These are phyloP conservation scores for Claviceps fusiformis DNA, from an alignment of 2,329 filamentous ascomycete genomes.

Conservation along the genomic window DNA sequence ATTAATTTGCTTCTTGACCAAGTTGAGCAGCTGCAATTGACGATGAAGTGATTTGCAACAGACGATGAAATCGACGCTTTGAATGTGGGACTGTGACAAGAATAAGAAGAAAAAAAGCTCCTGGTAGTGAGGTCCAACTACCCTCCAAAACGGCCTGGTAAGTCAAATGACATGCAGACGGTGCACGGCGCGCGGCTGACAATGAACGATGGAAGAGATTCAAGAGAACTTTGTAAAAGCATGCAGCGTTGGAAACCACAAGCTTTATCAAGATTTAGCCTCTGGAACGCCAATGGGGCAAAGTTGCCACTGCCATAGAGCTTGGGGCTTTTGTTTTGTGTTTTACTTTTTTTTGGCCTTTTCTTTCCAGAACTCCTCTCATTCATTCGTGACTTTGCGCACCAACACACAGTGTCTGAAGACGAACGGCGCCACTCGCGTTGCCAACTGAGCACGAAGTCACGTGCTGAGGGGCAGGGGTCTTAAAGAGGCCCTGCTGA, in stretches of 20 bases:
- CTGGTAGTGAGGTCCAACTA: too few species aligned
- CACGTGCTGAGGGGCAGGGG: constrained; percentile 13
- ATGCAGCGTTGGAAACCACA: not conserved
- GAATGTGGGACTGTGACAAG: too few species aligned
- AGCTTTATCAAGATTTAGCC: not conserved
- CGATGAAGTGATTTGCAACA: not conserved
- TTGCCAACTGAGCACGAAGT: constrained; percentile 20
- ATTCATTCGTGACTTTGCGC: constrained; percentile 6
- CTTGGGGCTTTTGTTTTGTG: constrained; percentile 8
- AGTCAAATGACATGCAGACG: too few species aligned
- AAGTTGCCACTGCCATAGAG: constrained; percentile 14
- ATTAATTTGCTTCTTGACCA: not conserved
- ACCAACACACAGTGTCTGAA: constrained; percentile 19
- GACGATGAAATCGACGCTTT: not conserved
- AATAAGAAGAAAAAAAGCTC: too few species aligned
- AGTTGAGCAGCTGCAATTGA: not conserved
- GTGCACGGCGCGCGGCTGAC: too few species aligned
- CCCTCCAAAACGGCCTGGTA: too few species aligned
- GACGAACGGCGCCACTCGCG: constrained; percentile 7
- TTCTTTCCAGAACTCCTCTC: not conserved
- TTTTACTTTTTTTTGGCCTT: not conserved
- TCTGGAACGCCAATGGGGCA: constrained; percentile 3
- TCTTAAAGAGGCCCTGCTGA: constrained; percentile 6
- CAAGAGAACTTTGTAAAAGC: not conserved
- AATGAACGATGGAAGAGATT: too few species aligned